Evolutionary conservation across 2,329 filamentous ascomycete genomes (phyloP).

Genomic region (Aspergillus alliaceus): DNA sequence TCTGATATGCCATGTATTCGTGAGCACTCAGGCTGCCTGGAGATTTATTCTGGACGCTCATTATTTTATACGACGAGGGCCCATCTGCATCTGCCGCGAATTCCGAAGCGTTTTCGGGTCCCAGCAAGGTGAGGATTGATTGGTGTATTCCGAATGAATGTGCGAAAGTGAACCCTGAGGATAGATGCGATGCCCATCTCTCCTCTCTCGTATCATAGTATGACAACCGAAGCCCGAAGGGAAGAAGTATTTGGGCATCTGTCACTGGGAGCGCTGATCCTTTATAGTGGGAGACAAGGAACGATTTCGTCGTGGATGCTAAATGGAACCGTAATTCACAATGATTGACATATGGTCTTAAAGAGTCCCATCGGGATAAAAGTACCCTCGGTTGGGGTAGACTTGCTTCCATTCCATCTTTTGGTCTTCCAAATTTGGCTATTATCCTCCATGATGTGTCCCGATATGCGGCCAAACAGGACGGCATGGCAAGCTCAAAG

Average conservation of each 20-base stretch:
- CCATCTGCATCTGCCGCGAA: background rate
- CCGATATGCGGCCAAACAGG: background rate
- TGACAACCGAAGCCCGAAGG: background rate
- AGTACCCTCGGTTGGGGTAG: background rate
- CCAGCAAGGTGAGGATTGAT: background rate
- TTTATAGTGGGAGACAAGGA: background rate
- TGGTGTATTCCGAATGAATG: background rate
- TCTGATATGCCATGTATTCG: slow-evolving; percentile 1
- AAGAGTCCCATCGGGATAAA: background rate
- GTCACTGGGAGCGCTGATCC: background rate
- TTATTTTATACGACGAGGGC: background rate
- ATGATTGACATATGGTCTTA: background rate
- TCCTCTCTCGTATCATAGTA: background rate
- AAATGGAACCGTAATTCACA: background rate
- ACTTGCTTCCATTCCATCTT: background rate
- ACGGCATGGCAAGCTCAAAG: slow-evolving; percentile 1
- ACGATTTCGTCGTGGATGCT: slow-evolving; percentile 2
- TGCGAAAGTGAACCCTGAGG: background rate
- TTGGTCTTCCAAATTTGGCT: background rate
- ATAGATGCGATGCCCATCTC: background rate
- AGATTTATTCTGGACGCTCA: background rate
- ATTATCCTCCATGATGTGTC: background rate
- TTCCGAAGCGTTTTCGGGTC: background rate
- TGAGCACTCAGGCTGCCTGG: background rate
- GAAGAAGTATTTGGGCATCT: background rate